Percentiles rank a stretch among this genome's conserved stretches.
phyloP scores from a whole-genome alignment of 1,284 basidiomycete species.

The Ustilago loliicola region DNA sequence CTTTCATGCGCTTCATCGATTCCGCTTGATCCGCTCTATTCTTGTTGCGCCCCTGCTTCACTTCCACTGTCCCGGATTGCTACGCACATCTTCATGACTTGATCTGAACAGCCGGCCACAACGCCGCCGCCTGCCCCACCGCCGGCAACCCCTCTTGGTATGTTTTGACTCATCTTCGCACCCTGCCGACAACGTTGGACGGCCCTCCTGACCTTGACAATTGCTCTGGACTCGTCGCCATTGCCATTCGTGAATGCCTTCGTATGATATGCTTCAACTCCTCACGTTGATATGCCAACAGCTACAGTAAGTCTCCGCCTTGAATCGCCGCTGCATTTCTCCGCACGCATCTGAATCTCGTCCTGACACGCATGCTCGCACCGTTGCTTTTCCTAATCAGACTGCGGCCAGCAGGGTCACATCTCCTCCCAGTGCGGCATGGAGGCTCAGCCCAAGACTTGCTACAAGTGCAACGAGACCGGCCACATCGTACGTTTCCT shows the following conservation, averaged over 20 bases:
- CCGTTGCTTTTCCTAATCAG: conserved; percentile 19
- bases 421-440: conserved; percentile 64
- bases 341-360: background rate
- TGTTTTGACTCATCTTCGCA: conserved; percentile 3
- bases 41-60: background rate
- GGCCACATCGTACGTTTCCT: conserved; percentile 57
- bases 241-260: background rate
- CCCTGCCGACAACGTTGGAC: background rate
- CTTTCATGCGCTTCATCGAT: background rate
- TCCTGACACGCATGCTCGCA: background rate
- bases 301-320: conserved; percentile 35
- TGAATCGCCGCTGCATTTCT: background rate
- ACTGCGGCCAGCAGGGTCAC: conserved; percentile 67
- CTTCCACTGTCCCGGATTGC: conserved; percentile 1
- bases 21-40: background rate
- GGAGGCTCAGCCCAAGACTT: conserved; percentile 66
- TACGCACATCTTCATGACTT: background rate
- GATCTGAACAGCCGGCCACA: conserved; percentile 61
- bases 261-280: background rate
- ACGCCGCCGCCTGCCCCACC: conserved; percentile 65
- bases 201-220: conserved; percentile 1
- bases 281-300: background rate
- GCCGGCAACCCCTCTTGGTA: conserved; percentile 66
- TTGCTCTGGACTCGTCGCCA: background rate
- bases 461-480: conserved; percentile 67